A percentile compares a stretch with the other conserved stretches of the same genome.
Evolutionary conservation across 1,284 basidiomycete species (phyloP).

Genomic region (Veloboletus limbatus): DNA sequence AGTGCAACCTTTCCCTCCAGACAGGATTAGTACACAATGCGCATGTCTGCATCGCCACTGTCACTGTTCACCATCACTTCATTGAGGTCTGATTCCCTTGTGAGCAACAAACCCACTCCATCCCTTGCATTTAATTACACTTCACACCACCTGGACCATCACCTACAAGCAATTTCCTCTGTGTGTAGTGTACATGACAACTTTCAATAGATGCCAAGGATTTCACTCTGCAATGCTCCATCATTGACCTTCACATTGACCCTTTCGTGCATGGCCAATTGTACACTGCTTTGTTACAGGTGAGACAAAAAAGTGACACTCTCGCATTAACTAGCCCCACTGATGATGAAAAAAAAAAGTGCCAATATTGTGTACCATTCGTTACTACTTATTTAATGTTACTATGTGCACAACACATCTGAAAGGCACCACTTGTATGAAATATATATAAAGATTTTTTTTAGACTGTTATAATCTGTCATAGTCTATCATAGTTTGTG

Average conservation of each 20-base stretch:
- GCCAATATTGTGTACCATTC: too few species aligned
- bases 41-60: background rate
- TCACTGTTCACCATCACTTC: background rate
- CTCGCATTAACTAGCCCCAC: too few species aligned
- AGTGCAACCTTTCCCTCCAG: background rate
- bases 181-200: background rate
- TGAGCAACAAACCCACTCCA: background rate
- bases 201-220: background rate
- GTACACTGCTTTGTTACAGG: background rate
- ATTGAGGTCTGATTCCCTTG: background rate
- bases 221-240: background rate
- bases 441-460: too few species aligned
- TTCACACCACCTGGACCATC: background rate
- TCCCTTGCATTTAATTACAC: background rate
- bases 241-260: background rate
- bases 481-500: too few species aligned
- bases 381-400: too few species aligned
- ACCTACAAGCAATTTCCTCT: background rate
- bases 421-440: too few species aligned
- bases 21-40: background rate
- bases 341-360: too few species aligned
- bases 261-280: background rate
- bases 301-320: background rate
- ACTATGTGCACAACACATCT: too few species aligned
- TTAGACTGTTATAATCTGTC: too few species aligned